Percentiles rank a stretch among this genome's conserved stretches.
These are phyloP conservation scores for Globisporangium nodosum DNA, from an alignment of 352 stramenopile species.

Conservation along the genomic window DNA sequence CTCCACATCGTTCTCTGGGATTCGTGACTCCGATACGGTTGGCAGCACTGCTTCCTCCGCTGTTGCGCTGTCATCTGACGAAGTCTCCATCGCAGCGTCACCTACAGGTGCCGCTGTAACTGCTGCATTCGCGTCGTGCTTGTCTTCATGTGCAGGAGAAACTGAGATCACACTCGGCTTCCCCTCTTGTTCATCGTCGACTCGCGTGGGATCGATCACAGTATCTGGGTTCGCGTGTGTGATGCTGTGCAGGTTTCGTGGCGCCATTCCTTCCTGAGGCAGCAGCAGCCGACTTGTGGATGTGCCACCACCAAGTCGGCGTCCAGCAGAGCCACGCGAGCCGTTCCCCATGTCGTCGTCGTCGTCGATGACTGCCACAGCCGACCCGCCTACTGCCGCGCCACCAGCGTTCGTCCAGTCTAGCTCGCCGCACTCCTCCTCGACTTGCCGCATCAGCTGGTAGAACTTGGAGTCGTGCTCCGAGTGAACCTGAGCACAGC, in stretches of 20 bases:
- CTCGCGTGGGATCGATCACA: not conserved
- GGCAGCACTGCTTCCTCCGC: not conserved
- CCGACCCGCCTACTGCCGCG: slow-evolving; percentile 27
- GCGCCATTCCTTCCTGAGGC: not conserved
- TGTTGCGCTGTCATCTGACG: not conserved
- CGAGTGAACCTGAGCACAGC: slow-evolving; percentile 41
- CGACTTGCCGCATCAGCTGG: slow-evolving; percentile 72
- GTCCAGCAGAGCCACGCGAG: slow-evolving; percentile 7
- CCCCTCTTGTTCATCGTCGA: not conserved
- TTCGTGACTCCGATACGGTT: not conserved
- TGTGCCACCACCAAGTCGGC: slow-evolving; percentile 31
- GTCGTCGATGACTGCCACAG: slow-evolving; percentile 12
- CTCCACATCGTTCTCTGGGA: slow-evolving; percentile 10
- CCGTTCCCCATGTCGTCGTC: not conserved
- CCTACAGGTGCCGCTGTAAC: not conserved
- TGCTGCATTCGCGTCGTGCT: not conserved
- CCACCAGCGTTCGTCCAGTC: slow-evolving; percentile 57
- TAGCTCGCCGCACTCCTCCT: slow-evolving; percentile 65
- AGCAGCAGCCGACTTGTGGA: slow-evolving; percentile 27
- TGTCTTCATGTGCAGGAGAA: too few species aligned
- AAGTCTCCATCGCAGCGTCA: not conserved
- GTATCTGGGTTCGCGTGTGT: not conserved
- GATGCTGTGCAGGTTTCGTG: not conserved
- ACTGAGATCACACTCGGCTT: not conserved
- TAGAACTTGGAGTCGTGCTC: slow-evolving; percentile 82